Percentiles rank a stretch among this genome's conserved stretches.
These are phyloP conservation scores for Myriosclerotinia curreyana DNA, from an alignment of 2,329 filamentous ascomycete genomes.

Conservation along the genomic window DNA sequence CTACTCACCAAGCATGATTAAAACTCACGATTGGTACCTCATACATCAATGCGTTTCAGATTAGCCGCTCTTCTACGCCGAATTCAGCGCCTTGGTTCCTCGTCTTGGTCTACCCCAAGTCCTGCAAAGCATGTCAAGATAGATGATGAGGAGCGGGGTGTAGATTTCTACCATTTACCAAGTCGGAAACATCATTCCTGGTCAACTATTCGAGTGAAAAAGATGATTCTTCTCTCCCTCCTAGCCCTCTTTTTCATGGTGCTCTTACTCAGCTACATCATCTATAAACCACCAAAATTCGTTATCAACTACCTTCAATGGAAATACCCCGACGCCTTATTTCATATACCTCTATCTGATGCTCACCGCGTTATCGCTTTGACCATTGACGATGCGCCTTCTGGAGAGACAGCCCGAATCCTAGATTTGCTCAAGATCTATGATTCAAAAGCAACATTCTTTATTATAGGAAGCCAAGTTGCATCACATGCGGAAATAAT, in stretches of 20 bases:
- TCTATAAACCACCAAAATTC: conserved; percentile 77
- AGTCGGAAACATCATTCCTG: neutral
- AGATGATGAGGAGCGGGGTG: conserved; percentile 35
- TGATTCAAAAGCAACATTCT: conserved; percentile 76
- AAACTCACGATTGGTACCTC: too few species aligned
- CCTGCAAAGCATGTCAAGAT: conserved; percentile 37
- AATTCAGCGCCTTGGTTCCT: conserved; percentile 14
- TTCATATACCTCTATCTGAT: conserved; percentile 58
- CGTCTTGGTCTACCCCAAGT: neutral
- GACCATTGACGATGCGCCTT: conserved; percentile 85
- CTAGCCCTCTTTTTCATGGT: conserved; percentile 29
- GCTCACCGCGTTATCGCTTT: conserved; percentile 68
- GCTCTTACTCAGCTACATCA: conserved; percentile 55
- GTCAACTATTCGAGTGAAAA: conserved; percentile 10
- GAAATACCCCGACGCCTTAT: conserved; percentile 76
- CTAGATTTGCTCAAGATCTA: conserved; percentile 63
- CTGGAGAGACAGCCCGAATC: conserved; percentile 67
- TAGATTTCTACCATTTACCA: neutral
- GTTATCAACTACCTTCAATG: conserved; percentile 68
- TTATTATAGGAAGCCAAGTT: conserved; percentile 80
- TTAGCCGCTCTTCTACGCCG: conserved; percentile 12
- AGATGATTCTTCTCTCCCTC: conserved; percentile 31
- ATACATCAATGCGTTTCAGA: conserved; percentile 17
- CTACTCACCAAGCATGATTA: neutral
- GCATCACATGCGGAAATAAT: conserved; percentile 53